These are phyloP conservation scores for Beauveria asiatica DNA, from an alignment of 2,329 filamentous ascomycete species.

Conservation along the genomic window DNA sequence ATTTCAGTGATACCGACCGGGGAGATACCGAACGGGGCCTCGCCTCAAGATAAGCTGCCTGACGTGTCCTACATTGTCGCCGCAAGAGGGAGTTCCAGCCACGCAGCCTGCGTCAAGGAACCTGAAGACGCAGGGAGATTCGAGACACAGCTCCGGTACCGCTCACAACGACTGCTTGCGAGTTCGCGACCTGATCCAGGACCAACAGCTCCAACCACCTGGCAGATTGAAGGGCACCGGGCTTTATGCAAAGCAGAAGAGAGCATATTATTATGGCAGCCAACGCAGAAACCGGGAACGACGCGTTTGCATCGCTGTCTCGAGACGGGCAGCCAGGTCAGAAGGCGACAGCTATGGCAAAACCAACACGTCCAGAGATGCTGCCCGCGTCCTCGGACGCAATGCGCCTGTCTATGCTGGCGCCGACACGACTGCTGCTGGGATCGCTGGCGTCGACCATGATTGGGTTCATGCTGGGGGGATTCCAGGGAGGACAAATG, in stretches of 20 bases:
- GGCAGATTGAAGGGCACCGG: background rate
- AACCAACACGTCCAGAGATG: background rate
- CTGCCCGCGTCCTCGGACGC: slow-evolving; percentile 5
- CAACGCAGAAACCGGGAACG: background rate
- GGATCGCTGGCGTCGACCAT: slow-evolving; percentile 55
- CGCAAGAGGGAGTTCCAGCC: background rate
- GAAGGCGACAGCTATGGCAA: background rate
- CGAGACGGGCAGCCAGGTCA: background rate
- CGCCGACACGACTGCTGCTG: slow-evolving; percentile 56
- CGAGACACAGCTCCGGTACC: background rate
- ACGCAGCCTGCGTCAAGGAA: slow-evolving; percentile 20
- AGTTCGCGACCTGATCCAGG: background rate
- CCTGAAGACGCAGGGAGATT: background rate
- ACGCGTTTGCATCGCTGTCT: background rate
- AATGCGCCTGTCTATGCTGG: slow-evolving; percentile 53
- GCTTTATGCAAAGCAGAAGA: background rate
- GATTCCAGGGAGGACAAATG: slow-evolving; percentile 62
- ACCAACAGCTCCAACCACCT: background rate
- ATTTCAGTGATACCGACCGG: background rate
- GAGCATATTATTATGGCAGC: background rate
- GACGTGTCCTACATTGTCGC: background rate
- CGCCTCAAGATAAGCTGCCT: background rate
- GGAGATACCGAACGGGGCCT: too few species aligned
- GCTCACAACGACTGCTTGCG: background rate
- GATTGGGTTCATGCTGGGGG: slow-evolving; percentile 62